Evolutionary conservation across 345 rosid genomes (phyloP).

Genomic region (Syzygium grande): DNA sequence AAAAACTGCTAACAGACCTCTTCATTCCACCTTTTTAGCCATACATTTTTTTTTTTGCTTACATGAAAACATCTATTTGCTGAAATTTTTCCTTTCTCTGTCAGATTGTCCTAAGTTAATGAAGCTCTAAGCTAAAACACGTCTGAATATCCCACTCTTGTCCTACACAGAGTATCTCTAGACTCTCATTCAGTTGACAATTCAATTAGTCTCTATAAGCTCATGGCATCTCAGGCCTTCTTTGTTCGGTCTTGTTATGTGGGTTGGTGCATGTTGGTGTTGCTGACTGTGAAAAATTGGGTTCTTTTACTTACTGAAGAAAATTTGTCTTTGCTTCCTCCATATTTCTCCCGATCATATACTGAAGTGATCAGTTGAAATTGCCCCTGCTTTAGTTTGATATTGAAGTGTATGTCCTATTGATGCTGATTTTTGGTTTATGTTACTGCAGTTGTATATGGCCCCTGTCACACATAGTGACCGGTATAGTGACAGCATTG

Average conservation of each 20-base stretch:
- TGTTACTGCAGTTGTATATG: slow-evolving; percentile 68
- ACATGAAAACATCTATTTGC: neutral
- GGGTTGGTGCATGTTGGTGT: neutral
- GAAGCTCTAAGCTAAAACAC: neutral
- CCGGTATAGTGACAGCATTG: slow-evolving; percentile 87
- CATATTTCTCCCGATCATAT: neutral
- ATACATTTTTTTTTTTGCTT: neutral
- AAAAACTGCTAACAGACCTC: neutral
- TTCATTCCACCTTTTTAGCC: neutral
- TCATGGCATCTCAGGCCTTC: neutral
- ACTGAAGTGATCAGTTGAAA: neutral
- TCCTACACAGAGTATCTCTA: neutral
- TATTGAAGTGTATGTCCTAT: neutral
- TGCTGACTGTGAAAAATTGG: neutral
- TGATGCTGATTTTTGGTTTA: neutral
- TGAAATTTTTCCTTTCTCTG: neutral
- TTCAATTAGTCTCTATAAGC: neutral
- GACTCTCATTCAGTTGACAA: neutral
- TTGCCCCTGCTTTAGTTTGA: neutral
- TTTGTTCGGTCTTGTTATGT: neutral
- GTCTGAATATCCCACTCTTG: neutral
- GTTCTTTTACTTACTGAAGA: neutral
- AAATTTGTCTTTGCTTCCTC: neutral
- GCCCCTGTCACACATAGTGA: slow-evolving; percentile 92
- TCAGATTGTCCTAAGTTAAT: neutral